Conservation (phyloP, 2,329 filamentous ascomycete species). For the Phialophora verrucosa region DNA sequence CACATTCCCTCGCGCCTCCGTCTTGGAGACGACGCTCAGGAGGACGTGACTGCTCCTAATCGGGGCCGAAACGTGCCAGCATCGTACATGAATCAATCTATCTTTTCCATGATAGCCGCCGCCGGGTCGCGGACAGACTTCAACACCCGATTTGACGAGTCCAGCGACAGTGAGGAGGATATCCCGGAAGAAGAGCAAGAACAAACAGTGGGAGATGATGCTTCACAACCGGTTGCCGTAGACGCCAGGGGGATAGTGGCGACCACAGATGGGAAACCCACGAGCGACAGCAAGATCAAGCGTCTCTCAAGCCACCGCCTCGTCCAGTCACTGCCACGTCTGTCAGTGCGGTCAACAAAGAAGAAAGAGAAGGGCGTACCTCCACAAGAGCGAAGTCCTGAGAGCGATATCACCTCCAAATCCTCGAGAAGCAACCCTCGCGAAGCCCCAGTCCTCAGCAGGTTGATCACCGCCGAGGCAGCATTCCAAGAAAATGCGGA, state of each 20-base stretch:
- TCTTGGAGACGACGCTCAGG: slow-evolving; percentile 64
- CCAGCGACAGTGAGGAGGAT: slow-evolving; percentile 77
- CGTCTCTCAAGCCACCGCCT: slow-evolving; percentile 63
- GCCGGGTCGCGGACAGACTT: slow-evolving; percentile 84
- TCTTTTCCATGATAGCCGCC: slow-evolving; percentile 90
- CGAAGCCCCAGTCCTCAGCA: slow-evolving; percentile 74
- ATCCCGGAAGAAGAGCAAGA: slow-evolving; percentile 33
- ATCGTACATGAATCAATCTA: slow-evolving; percentile 86
- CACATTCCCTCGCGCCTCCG: slow-evolving; percentile 64
- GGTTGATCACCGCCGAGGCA: slow-evolving; percentile 75
- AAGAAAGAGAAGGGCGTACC: slow-evolving; percentile 22
- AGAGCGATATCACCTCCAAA: slow-evolving; percentile 31
- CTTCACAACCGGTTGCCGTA: slow-evolving; percentile 9
- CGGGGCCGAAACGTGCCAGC: slow-evolving; percentile 46
- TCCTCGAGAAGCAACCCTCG: slow-evolving; percentile 47
- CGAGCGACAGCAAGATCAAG: slow-evolving; percentile 27
- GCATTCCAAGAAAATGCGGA: slow-evolving; percentile 54
- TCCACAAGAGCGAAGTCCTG: slow-evolving; percentile 25
- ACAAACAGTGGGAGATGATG: slow-evolving; percentile 8
- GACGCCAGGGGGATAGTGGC: neutral
- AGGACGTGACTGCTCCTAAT: slow-evolving; percentile 65
- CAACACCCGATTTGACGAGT: slow-evolving; percentile 79
- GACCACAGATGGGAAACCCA: slow-evolving; percentile 15
- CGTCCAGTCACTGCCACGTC: slow-evolving; percentile 65
- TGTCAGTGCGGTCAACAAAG: slow-evolving; percentile 47